These are phyloP conservation scores for Lodderomyces oxycetoniae DNA, from an alignment of 1,139 yeast genomes.

Conservation along the genomic window DNA sequence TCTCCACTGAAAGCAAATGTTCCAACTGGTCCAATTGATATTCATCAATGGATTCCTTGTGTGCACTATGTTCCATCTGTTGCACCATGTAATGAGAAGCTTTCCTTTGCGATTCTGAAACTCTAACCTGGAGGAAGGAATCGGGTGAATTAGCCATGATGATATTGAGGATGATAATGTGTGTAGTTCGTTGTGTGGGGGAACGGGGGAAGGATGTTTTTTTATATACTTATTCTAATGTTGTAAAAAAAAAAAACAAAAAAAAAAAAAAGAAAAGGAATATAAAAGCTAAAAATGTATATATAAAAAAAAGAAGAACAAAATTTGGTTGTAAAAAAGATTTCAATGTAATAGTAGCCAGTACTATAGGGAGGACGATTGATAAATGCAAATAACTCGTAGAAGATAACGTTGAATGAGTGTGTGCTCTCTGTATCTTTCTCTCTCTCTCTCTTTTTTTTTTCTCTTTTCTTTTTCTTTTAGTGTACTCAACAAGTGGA, in stretches of 20 bases:
- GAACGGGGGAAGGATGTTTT: neutral
- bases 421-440: neutral
- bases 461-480: neutral
- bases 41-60: constrained; percentile 33
- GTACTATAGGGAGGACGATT: neutral
- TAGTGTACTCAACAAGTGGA: too few relatives aligned
- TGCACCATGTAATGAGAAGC: constrained; percentile 33
- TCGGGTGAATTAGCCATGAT: constrained; percentile 26
- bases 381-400: neutral
- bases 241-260: neutral
- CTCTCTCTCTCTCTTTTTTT: neutral
- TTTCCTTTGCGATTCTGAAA: constrained; percentile 29
- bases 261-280: neutral
- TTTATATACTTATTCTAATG: neutral
- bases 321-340: neutral
- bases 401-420: too few relatives aligned
- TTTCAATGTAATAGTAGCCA: neutral
- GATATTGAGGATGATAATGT: neutral
- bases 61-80: constrained; percentile 41
- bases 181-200: neutral
- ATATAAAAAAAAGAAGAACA: neutral
- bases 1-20: constrained; percentile 35
- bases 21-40: constrained; percentile 40
- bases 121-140: constrained; percentile 33
- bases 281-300: neutral